Evolutionary conservation across 139 green algal genomes (phyloP).

Genomic region (Gonium pectorale): DNA sequence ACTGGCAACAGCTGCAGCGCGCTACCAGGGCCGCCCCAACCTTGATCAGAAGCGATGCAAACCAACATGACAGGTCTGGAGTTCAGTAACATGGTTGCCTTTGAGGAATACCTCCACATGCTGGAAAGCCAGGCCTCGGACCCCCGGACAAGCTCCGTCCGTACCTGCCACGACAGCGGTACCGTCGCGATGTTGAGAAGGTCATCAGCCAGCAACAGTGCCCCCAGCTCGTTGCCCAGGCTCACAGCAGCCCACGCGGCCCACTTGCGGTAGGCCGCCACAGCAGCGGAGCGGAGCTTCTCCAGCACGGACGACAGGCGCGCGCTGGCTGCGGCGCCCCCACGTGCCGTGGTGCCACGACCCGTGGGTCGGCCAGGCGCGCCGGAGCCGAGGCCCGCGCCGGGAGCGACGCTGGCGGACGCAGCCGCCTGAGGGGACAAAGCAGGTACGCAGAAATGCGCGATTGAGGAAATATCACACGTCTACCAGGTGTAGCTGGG

Average conservation of each 20-base stretch:
- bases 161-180: constrained; percentile 77
- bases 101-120: too few relatives aligned
- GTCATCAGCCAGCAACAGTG: constrained; percentile 57
- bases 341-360: constrained; percentile 5
- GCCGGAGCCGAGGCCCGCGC: constrained; percentile 10
- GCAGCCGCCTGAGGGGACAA: not conserved
- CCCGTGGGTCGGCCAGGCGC: not conserved
- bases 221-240: constrained; percentile 59
- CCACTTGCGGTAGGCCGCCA: constrained; percentile 66
- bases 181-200: constrained; percentile 54
- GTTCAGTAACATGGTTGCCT: too few relatives aligned
- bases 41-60: too few relatives aligned
- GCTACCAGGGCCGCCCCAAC: too few relatives aligned
- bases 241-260: constrained; percentile 73
- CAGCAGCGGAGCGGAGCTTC: constrained; percentile 17
- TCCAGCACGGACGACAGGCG: constrained; percentile 51
- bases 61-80: too few relatives aligned
- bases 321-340: constrained; percentile 16
- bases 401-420: not conserved
- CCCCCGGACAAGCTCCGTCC: too few relatives aligned
- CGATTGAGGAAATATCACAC: too few relatives aligned
- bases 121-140: too few relatives aligned
- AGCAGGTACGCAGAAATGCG: too few relatives aligned
- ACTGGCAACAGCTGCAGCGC: too few relatives aligned
- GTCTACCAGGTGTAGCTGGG: too few relatives aligned